A percentile compares a stretch with the other conserved stretches of the same genome.
These are phyloP conservation scores for Vanrija pseudolonga DNA, from an alignment of 1,284 basidiomycete species.

Conservation along the genomic window DNA sequence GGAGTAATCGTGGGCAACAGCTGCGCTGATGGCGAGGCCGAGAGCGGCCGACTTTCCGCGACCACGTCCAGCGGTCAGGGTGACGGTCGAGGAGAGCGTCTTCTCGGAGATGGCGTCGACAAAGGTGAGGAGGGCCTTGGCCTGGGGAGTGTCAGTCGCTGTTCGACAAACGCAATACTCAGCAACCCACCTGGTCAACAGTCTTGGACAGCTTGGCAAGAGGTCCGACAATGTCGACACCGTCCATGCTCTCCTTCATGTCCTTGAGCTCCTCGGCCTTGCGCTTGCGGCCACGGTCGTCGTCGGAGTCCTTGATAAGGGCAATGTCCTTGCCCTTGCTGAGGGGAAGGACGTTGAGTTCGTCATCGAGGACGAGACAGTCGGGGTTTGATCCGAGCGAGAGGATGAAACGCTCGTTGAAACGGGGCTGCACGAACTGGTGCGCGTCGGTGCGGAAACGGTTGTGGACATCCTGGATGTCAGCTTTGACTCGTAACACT, in stretches of 20 bases:
- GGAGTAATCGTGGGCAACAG: conserved; percentile 89
- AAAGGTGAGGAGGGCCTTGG: conserved; percentile 85
- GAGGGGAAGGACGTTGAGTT: conserved; percentile 94
- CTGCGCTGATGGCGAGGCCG: conserved; percentile 88
- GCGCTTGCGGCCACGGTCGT: conserved; percentile 43
- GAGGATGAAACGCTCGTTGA: conserved; percentile 97
- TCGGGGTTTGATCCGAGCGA: conserved; percentile 86
- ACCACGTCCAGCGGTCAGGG: conserved; percentile 89
- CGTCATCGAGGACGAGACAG: conserved; percentile 93
- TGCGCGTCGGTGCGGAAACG: conserved; percentile 89
- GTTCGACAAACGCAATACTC: background rate
- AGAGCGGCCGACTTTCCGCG: conserved; percentile 96
- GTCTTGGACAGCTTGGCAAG: conserved; percentile 91
- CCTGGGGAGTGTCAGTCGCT: conserved; percentile 32
- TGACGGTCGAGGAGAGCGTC: conserved; percentile 89
- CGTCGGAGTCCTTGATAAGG: conserved; percentile 39
- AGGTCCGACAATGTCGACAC: conserved; percentile 83
- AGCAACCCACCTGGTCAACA: conserved; percentile 67
- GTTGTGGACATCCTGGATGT: conserved; percentile 78
- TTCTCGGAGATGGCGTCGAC: conserved; percentile 88
- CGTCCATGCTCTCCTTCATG: conserved; percentile 73
- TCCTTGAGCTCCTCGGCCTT: conserved; percentile 65
- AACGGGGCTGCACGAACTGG: conserved; percentile 84
- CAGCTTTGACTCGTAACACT: background rate
- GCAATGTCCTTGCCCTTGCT: conserved; percentile 93